A percentile compares a stretch with the other conserved stretches of the same genome.
Evolutionary conservation across 148 eudicot genomes (phyloP).

Genomic region (Tetragonia tetragonoides): DNA sequence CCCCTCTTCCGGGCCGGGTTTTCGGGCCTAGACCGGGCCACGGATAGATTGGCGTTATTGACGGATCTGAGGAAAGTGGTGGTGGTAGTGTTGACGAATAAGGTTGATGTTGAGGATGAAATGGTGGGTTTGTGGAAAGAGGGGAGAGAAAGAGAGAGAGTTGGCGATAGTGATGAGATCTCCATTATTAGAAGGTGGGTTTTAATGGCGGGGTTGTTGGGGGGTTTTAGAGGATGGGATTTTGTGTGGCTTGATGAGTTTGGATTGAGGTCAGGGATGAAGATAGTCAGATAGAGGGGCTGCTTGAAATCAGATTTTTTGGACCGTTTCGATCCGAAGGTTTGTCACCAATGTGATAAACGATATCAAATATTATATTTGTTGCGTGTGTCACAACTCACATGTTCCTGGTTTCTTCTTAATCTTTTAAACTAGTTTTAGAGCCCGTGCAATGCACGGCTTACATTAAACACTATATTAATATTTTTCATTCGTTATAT

Average conservation of each 20-base stretch:
- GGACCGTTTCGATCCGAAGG: background rate
- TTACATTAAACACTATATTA: too few relatives aligned
- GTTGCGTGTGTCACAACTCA: background rate
- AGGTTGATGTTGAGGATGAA: slow-evolving; percentile 38
- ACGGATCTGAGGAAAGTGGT: slow-evolving; percentile 25
- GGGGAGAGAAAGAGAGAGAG: slow-evolving; percentile 25
- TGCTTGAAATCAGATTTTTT: background rate
- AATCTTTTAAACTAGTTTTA: too few relatives aligned
- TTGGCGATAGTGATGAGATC: slow-evolving; percentile 32
- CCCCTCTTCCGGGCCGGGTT: slow-evolving; percentile 27
- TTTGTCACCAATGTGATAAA: too few relatives aligned
- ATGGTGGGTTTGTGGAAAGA: slow-evolving; percentile 24
- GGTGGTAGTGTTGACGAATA: slow-evolving; percentile 19
- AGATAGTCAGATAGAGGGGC: background rate
- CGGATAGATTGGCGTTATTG: slow-evolving; percentile 13
- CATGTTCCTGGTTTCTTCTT: background rate
- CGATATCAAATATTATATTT: background rate
- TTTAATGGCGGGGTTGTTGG: background rate
- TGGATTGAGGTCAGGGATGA: slow-evolving; percentile 4
- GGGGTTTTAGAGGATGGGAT: too few relatives aligned
- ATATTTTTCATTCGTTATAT: too few relatives aligned
- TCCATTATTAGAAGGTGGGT: slow-evolving; percentile 31
- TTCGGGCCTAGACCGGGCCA: slow-evolving; percentile 27
- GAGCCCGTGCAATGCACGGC: too few relatives aligned
- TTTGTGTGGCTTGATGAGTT: background rate